Conservation (phyloP, 176 grass and related monocot species). For the Cenchrus purpureus region DNA sequence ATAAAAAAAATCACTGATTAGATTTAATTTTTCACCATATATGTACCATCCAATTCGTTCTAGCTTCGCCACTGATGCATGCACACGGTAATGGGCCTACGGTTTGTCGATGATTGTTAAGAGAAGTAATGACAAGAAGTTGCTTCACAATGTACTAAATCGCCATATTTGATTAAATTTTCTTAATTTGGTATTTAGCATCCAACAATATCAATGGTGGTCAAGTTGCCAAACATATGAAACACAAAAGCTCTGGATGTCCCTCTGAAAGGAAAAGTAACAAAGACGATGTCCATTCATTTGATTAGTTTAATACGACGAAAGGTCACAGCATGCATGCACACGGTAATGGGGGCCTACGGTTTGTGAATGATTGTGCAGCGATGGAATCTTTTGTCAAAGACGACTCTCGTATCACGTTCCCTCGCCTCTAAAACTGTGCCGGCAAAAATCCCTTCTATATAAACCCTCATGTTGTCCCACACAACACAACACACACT, state of each 20-base stretch:
- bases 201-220: too few species aligned
- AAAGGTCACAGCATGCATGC: neutral
- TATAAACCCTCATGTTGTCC: constrained; percentile 1
- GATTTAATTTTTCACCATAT: too few species aligned
- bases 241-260: neutral
- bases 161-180: too few species aligned
- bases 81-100: neutral
- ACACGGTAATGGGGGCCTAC: neutral
- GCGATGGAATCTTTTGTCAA: neutral
- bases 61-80: neutral
- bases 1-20: too few species aligned
- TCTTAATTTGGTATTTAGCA: too few species aligned
- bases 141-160: too few species aligned
- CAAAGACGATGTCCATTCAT: neutral
- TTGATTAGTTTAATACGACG: too few species aligned
- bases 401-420: constrained; percentile 5
- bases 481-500: neutral
- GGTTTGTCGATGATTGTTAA: neutral
- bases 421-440: neutral
- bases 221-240: too few species aligned
- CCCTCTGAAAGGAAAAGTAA: neutral
- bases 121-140: too few species aligned
- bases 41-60: too few species aligned
- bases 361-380: neutral
- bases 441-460: neutral